Evolutionary conservation across 805 yeast species (phyloP).

Genomic region (Schwanniomyces sp.): DNA sequence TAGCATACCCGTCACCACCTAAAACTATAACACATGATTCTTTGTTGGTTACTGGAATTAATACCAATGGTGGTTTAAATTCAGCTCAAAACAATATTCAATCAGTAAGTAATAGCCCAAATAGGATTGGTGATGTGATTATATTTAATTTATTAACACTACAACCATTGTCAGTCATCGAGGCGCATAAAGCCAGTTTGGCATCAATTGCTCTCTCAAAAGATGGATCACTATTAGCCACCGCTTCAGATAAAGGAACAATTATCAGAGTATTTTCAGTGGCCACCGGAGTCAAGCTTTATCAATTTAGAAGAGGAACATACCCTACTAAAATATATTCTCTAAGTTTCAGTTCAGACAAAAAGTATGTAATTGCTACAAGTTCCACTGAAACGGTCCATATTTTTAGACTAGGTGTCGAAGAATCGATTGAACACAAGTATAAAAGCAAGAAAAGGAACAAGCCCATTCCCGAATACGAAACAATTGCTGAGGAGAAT

Average conservation of each 20-base stretch:
- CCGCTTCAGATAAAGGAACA: constrained; percentile 90
- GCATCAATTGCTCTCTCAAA: constrained; percentile 66
- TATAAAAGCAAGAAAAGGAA: constrained; percentile 25
- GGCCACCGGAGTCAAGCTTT: constrained; percentile 58
- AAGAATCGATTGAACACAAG: constrained; percentile 40
- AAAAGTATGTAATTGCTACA: constrained; percentile 73
- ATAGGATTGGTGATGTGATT: constrained; percentile 67
- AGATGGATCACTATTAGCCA: constrained; percentile 80
- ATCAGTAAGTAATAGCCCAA: constrained; percentile 40
- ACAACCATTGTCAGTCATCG: constrained; percentile 76
- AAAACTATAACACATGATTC: constrained; percentile 48
- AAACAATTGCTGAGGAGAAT: constrained; percentile 28
- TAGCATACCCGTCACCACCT: constrained; percentile 80
- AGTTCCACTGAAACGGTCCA: constrained; percentile 93
- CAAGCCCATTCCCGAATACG: constrained; percentile 12
- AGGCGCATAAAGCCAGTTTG: constrained; percentile 81
- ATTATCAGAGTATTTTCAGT: constrained; percentile 80
- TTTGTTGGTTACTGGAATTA: constrained; percentile 38
- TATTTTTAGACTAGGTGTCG: constrained; percentile 72
- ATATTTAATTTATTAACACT: constrained; percentile 75
- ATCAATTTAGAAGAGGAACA: constrained; percentile 81
- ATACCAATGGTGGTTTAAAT: constrained; percentile 40
- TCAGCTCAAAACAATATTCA: constrained; percentile 40
- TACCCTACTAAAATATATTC: constrained; percentile 81
- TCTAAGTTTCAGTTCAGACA: constrained; percentile 70